A percentile compares a stretch with the other conserved stretches of the same genome.
These are phyloP conservation scores for Ceratocystis lukuohia DNA, from an alignment of 2,329 filamentous ascomycete species.

Conservation along the genomic window DNA sequence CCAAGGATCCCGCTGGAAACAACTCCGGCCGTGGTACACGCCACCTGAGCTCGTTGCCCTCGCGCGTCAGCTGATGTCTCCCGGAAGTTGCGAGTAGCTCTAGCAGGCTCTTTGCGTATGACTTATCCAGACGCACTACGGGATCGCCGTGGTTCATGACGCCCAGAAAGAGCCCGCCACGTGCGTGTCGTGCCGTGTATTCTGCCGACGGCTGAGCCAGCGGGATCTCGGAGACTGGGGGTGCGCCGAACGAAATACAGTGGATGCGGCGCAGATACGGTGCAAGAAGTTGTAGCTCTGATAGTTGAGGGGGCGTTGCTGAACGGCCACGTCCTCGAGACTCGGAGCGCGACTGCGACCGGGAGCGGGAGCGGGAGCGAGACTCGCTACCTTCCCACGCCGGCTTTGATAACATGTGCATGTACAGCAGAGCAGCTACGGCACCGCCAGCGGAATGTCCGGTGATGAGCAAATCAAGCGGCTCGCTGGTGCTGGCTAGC, in stretches of 20 bases:
- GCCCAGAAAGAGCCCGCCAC: slow-evolving; percentile 49
- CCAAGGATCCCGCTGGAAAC: slow-evolving; percentile 55
- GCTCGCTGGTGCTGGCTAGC: slow-evolving; percentile 29
- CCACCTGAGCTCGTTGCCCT: slow-evolving; percentile 34
- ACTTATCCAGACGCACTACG: slow-evolving; percentile 61
- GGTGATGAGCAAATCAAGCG: slow-evolving; percentile 64
- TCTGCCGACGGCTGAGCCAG: slow-evolving; percentile 28
- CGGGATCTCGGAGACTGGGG: slow-evolving; percentile 60
- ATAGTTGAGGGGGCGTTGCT: slow-evolving; percentile 26
- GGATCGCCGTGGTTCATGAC: slow-evolving; percentile 84
- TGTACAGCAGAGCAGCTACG: slow-evolving; percentile 64
- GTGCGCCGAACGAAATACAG: slow-evolving; percentile 75
- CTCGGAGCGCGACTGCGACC: slow-evolving; percentile 50
- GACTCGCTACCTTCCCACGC: not conserved
- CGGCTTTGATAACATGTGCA: slow-evolving; percentile 58
- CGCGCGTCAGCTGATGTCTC: slow-evolving; percentile 23
- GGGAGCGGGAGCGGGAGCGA: slow-evolving; percentile 38
- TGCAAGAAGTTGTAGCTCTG: slow-evolving; percentile 46
- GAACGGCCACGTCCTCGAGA: not conserved
- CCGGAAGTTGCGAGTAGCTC: slow-evolving; percentile 53
- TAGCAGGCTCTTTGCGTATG: slow-evolving; percentile 59
- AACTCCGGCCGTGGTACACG: slow-evolving; percentile 51
- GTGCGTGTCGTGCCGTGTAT: slow-evolving; percentile 37
- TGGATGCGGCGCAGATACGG: slow-evolving; percentile 65
- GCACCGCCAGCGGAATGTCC: slow-evolving; percentile 80